These are phyloP conservation scores for Kluyveromyces wickerhamii DNA, from an alignment of 805 yeast genomes.

Conservation along the genomic window DNA sequence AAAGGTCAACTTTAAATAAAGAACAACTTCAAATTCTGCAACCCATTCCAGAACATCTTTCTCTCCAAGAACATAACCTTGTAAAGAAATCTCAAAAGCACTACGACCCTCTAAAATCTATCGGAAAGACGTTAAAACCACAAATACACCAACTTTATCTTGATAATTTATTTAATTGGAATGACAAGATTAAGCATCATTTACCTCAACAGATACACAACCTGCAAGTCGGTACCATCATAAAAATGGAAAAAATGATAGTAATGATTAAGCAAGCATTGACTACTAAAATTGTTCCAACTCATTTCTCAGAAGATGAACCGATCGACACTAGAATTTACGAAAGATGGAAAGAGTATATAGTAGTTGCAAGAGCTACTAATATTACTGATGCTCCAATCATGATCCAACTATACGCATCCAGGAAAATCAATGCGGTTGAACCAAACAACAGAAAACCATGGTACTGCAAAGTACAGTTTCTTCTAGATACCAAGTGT, in stretches of 20 bases:
- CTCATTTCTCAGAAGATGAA: conserved; percentile 41
- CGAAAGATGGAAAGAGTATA: conserved; percentile 76
- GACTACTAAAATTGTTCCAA: conserved; percentile 24
- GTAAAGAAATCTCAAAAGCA: neutral
- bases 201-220: no score
- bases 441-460: neutral
- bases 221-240: conserved; percentile 50
- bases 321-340: conserved; percentile 45
- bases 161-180: no score
- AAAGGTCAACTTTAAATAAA: neutral
- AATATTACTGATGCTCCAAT: conserved; percentile 45
- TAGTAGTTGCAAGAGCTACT: conserved; percentile 63
- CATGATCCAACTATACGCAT: conserved; percentile 53
- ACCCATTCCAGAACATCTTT: neutral
- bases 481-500: conserved; percentile 25
- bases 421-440: conserved; percentile 28
- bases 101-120: neutral
- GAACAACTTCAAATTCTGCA: neutral
- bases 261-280: conserved; percentile 45
- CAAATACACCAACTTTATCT: no score
- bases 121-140: neutral
- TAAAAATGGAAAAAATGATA: conserved; percentile 60
- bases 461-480: conserved; percentile 20
- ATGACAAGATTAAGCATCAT: no score
- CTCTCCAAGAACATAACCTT: neutral